phyloP scores from a whole-genome alignment of 345 rosid species.

The Citrus reticulata region DNA sequence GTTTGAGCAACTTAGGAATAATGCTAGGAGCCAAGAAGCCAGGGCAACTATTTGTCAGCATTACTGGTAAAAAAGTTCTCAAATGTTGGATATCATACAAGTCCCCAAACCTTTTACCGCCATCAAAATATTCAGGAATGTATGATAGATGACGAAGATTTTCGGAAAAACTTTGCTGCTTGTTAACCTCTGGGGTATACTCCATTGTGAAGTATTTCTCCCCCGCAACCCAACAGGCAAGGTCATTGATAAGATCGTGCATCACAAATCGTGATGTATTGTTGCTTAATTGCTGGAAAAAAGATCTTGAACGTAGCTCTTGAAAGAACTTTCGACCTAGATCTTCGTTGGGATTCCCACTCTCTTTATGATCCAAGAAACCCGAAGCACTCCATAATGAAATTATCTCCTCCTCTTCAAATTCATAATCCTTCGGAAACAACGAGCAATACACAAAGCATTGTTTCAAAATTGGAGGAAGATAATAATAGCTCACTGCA shows the following conservation, averaged over 20 bases:
- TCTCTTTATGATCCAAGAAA: background rate
- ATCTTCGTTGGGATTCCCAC: background rate
- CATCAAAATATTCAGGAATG: background rate
- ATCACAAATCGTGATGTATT: background rate
- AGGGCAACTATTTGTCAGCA: rapidly evolving
- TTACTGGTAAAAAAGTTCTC: background rate
- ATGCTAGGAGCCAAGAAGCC: background rate
- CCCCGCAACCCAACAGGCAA: background rate
- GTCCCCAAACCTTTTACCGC: background rate
- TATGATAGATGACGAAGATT: background rate
- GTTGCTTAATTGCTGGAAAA: background rate
- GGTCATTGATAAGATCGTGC: slow-evolving; percentile 12
- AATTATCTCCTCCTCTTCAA: background rate
- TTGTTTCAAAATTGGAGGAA: background rate
- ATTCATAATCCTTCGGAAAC: slow-evolving; percentile 9
- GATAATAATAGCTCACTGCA: background rate
- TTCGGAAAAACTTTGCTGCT: background rate
- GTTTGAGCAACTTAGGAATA: background rate
- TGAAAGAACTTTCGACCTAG: background rate
- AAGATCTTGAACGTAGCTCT: background rate
- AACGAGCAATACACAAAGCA: slow-evolving; percentile 8
- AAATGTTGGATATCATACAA: background rate
- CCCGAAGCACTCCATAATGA: slow-evolving; percentile 6
- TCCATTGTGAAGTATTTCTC: background rate
- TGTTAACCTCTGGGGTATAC: background rate